Base-by-base conservation (phyloP, 768 basidiomycete genomes). In the Boletales sp. region DNA sequence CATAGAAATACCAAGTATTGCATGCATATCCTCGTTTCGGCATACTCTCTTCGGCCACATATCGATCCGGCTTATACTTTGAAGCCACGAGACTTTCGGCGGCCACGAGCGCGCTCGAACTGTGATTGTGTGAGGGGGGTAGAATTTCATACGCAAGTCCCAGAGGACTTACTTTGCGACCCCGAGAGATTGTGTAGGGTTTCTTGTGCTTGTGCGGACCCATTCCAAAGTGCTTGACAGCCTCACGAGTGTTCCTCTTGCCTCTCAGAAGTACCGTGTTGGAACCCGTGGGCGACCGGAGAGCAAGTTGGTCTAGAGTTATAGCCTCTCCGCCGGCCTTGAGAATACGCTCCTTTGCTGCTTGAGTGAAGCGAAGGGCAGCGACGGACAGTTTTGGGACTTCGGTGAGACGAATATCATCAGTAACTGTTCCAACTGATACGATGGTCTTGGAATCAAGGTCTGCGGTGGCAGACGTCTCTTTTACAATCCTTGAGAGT, bases 121-220 rank as follows among this genome's bases (percentile, higher is more conserved):
- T 86, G 53, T 41, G 38, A 50, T 47, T 15, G 24, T n/a, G 30
- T 50, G 38, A 24, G 52, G 48, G 47, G 46, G 43, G 45, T 12
- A 21, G 18, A 14, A 11, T 31, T 18, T 18, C 1, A 34, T 17
- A 21, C 8, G 4, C n/a, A 5, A 9, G 10, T 14, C 9, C 5
- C 37, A 9, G 6, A 12, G 7, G 29, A 65, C 72, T 37, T 62
- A 86, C 85, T 75, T 97, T 97, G 83, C 94, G 90, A 55, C 97
- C 95, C 79, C 95, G 97, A 69, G 92, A 94, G 65, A 76, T 79
- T 41, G 94, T 90, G 77, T 93, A 89, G 42, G 97, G 97, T 77
- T 94, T 97, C 82, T 95, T 97, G 86, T 97, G 79, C 76, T 97
- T 92, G 86, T 94, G 91, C 49, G 94, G 94, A 75, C 86, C 91